A percentile compares a stretch with the other conserved stretches of the same genome.
Conservation (phyloP, 306 rosid species). For the Gastrolobium villosum region DNA sequence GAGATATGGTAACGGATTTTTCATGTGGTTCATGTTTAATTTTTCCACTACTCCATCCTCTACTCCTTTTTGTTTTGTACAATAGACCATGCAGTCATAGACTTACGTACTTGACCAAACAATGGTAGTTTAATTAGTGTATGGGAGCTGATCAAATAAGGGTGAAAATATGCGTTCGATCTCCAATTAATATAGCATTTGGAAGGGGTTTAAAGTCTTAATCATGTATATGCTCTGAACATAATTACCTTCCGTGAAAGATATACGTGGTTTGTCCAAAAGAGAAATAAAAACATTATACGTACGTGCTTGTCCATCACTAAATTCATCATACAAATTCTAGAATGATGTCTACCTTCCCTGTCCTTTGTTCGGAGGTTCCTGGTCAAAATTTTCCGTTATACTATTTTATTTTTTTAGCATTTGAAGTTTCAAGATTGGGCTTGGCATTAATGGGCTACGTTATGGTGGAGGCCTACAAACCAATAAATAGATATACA, state of each 20-base stretch:
- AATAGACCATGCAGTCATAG: neutral
- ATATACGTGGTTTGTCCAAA: too few species aligned
- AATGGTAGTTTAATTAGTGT: too few species aligned
- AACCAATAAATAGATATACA: too few species aligned
- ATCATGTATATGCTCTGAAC: too few species aligned
- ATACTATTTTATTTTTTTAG: neutral
- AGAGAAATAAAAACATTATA: neutral
- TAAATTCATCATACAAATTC: slow-evolving; percentile 11
- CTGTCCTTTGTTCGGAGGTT: neutral
- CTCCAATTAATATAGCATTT: too few species aligned
- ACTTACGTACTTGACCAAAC: too few species aligned
- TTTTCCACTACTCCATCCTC: neutral
- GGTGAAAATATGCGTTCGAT: too few species aligned
- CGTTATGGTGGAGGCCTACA: too few species aligned
- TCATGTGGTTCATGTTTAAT: neutral
- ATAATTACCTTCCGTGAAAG: too few species aligned
- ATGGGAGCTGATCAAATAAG: too few species aligned
- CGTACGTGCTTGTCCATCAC: slow-evolving; percentile 9
- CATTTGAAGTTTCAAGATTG: slow-evolving; percentile 1
- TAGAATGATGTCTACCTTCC: slow-evolving; percentile 1
- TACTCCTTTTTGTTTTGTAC: neutral
- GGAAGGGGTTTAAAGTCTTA: too few species aligned
- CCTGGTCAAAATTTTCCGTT: neutral
- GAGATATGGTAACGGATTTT: neutral
- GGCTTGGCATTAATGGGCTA: neutral